phyloP scores from a whole-genome alignment of 2,329 filamentous ascomycete species.

The Penicillium sp. region DNA sequence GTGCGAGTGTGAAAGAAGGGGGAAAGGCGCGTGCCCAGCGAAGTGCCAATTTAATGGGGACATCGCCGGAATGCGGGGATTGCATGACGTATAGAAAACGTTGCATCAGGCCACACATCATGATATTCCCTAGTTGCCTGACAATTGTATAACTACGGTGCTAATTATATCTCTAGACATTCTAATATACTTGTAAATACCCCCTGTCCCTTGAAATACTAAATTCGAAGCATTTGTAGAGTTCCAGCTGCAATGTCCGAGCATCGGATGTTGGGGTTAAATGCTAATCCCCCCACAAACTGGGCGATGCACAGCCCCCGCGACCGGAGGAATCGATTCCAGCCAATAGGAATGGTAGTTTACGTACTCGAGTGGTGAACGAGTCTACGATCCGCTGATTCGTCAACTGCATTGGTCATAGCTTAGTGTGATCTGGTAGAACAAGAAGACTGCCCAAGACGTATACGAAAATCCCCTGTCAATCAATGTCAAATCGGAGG shows the following conservation, averaged over 20 bases:
- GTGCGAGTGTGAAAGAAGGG: neutral
- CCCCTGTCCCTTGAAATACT: neutral
- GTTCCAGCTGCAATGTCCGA: neutral
- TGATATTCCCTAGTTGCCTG: neutral
- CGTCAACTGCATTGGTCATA: too few species aligned
- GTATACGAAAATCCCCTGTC: neutral
- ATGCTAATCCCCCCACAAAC: neutral
- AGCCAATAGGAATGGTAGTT: neutral
- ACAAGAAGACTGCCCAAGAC: too few species aligned
- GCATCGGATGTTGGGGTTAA: neutral
- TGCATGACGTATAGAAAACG: conserved; percentile 24
- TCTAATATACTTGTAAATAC: neutral
- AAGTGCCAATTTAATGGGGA: conserved; percentile 13
- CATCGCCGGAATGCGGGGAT: conserved; percentile 25
- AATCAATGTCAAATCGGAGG: neutral
- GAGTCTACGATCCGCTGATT: too few species aligned
- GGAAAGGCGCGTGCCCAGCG: conserved; percentile 10
- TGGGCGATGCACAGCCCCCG: neutral
- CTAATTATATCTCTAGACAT: neutral
- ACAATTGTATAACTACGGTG: neutral
- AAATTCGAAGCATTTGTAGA: neutral
- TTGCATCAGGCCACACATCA: conserved; percentile 8
- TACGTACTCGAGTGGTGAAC: too few species aligned
- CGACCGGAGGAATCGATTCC: neutral
- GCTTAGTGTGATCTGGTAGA: too few species aligned